phyloP scores from a whole-genome alignment of 768 basidiomycete species.

The Lentinula sp. region DNA sequence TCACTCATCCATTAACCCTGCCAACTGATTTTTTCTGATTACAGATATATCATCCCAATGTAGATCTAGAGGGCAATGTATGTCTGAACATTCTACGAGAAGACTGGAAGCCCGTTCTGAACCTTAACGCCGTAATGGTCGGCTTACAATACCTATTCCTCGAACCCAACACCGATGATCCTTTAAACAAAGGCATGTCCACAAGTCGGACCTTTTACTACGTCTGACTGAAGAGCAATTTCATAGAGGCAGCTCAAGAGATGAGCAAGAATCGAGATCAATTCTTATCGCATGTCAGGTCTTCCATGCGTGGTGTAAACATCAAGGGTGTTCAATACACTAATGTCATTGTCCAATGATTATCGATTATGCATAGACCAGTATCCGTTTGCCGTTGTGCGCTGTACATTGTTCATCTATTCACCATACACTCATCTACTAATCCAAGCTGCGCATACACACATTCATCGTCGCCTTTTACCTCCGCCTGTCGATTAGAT shows the following conservation, averaged over 20 bases:
- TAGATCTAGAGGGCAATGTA: constrained; percentile 97
- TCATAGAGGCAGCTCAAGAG: constrained; percentile 90
- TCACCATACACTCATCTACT: not conserved
- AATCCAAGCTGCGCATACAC: constrained; percentile 5
- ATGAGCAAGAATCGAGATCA: constrained; percentile 82
- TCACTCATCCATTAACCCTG: not conserved
- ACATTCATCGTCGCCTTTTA: constrained; percentile 13
- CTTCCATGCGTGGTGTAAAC: constrained; percentile 74
- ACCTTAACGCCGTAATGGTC: constrained; percentile 97
- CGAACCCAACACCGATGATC: constrained; percentile 98
- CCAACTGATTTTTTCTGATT: not conserved
- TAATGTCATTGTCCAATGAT: constrained; percentile 49
- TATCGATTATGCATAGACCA: not conserved
- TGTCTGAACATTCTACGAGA: constrained; percentile 98
- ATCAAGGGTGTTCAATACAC: constrained; percentile 81
- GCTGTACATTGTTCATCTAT: not conserved
- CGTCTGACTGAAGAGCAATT: not conserved
- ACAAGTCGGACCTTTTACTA: not conserved
- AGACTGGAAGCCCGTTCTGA: constrained; percentile 99
- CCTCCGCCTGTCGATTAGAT: not conserved
- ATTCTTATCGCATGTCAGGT: constrained; percentile 82
- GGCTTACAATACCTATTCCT: constrained; percentile 97
- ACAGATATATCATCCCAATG: constrained; percentile 98
- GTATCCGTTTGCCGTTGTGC: constrained; percentile 2
- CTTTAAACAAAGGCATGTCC: constrained; percentile 90